Evolutionary conservation across 2,329 filamentous ascomycete species (phyloP).

Genomic region (Raffaelea ambrosiae): DNA sequence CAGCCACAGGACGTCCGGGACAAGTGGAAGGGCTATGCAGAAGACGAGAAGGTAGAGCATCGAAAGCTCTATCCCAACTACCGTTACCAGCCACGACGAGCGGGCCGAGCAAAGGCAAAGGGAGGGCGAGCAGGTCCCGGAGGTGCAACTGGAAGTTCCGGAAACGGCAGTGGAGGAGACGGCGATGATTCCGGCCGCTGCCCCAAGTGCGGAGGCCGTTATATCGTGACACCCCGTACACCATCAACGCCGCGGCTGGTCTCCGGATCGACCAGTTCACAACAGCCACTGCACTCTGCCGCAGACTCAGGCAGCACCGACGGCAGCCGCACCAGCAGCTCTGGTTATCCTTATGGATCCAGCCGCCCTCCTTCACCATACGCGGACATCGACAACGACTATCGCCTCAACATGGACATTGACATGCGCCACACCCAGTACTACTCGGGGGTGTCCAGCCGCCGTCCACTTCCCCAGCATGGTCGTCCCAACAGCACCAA

Average conservation of each 20-base stretch:
- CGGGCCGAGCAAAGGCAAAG: constrained; percentile 26
- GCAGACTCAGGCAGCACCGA: not conserved
- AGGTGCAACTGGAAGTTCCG: constrained; percentile 29
- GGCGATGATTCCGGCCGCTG: constrained; percentile 46
- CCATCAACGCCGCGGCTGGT: constrained; percentile 35
- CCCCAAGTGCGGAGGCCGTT: constrained; percentile 62
- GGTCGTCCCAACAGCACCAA: not conserved
- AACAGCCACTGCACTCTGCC: not conserved
- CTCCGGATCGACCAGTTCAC: constrained; percentile 1
- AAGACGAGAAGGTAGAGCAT: constrained; percentile 88
- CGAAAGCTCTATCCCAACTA: constrained; percentile 88
- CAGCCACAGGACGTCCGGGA: constrained; percentile 67
- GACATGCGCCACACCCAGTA: not conserved
- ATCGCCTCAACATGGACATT: constrained; percentile 20
- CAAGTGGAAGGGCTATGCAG: constrained; percentile 81
- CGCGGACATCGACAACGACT: constrained; percentile 18
- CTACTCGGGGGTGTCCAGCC: not conserved
- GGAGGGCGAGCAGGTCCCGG: not conserved
- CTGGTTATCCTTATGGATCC: too few species aligned
- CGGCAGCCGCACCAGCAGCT: constrained; percentile 19
- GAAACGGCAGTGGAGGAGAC: constrained; percentile 19
- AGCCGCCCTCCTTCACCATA: constrained; percentile 15
- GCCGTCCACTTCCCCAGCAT: constrained; percentile 7
- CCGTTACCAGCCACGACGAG: constrained; percentile 79
- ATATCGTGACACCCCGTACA: constrained; percentile 53